Conservation (phyloP, 306 rosid genomes). For the Lathyrus tuberosus region DNA sequence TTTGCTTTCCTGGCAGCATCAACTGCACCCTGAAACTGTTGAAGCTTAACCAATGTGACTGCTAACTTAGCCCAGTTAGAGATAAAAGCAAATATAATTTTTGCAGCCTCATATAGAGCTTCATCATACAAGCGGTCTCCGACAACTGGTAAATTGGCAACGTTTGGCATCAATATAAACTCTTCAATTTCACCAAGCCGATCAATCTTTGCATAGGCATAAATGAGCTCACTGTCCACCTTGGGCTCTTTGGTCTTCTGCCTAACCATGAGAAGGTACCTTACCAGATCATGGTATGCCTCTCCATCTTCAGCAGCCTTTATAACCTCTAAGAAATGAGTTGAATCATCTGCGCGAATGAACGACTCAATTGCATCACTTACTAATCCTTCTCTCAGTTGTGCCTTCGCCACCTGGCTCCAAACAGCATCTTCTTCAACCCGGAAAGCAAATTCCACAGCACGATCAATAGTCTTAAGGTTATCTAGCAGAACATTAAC, state of each 20-base stretch:
- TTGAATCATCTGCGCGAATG: constrained; percentile 87
- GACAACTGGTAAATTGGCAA: constrained; percentile 84
- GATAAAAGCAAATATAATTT: constrained; percentile 80
- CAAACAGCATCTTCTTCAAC: constrained; percentile 98
- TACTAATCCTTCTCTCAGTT: constrained; percentile 84
- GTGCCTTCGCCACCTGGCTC: constrained; percentile 98
- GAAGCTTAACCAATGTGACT: constrained; percentile 77
- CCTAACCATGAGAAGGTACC: constrained; percentile 89
- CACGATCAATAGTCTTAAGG: constrained; percentile 78
- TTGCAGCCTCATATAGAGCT: constrained; percentile 89
- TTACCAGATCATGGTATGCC: constrained; percentile 88
- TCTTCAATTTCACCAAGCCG: constrained; percentile 91
- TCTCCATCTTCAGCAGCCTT: constrained; percentile 77
- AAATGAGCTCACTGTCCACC: constrained; percentile 95
- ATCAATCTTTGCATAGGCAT: constrained; percentile 94
- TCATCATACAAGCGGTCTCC: constrained; percentile 94
- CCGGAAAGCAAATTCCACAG: constrained; percentile 93
- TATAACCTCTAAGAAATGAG: constrained; percentile 88
- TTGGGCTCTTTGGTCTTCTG: constrained; percentile 87
- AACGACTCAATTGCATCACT: constrained; percentile 97
- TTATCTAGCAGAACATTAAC: constrained; percentile 84
- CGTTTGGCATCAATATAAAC: constrained; percentile 94
- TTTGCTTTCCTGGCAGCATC: constrained; percentile 98
- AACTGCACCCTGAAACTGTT: constrained; percentile 94
- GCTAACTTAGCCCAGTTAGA: constrained; percentile 98